Evolutionary conservation across 2,329 filamentous ascomycete genomes (phyloP), one percentile per base, ranked within the genome.

Genomic region (Colletotrichum sansevieriae): DNA sequence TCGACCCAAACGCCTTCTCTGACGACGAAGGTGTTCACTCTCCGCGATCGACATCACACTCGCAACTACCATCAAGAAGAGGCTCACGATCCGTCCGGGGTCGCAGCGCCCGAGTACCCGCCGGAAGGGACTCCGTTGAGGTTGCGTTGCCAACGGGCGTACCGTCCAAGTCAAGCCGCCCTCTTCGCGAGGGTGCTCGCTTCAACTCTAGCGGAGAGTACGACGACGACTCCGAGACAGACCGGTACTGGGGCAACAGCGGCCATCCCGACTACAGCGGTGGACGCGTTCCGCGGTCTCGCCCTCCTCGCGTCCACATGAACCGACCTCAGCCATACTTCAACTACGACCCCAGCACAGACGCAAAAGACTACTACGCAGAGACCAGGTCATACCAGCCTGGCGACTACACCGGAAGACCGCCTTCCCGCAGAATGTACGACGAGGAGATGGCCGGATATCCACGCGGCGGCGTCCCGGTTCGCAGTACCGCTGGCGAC

Each of bases 361-460:
- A 61, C 4, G 18, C 46, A 44, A 70, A 71, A 39, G 63, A 70
- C 2, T 56, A 64, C 7, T 68, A 61, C 68, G 70, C 71, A 18
- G 70, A 71, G 39, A 64, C 60, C 4, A 58, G 62, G 18, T 65
- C 65, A 2, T 65, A 68, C 49, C 62, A 68, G 22, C 41, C 55
- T 11, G 66, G 66, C 18, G 66, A 68, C 35, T 68, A 68, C 60
- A 52, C 49, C 8, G 66, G 57, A 6, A 57, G 63, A 20, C 63
- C 70, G 8, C 60, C 59, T 1, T 71, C 70, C 6, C 68, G 68
- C 39, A 63, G 70, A 33, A 67, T 46, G 39, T 67, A 67, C 58
- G 70, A 71, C 37, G 70, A 71, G 37, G 69, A 71, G 39, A 63
- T 70, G 69, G 66, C 46, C 1, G 65, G 66, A 11, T 65, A 70